Evolutionary conservation across 208 protist genomes (phyloP).

Genomic region (Wallacemonas sp.): DNA sequence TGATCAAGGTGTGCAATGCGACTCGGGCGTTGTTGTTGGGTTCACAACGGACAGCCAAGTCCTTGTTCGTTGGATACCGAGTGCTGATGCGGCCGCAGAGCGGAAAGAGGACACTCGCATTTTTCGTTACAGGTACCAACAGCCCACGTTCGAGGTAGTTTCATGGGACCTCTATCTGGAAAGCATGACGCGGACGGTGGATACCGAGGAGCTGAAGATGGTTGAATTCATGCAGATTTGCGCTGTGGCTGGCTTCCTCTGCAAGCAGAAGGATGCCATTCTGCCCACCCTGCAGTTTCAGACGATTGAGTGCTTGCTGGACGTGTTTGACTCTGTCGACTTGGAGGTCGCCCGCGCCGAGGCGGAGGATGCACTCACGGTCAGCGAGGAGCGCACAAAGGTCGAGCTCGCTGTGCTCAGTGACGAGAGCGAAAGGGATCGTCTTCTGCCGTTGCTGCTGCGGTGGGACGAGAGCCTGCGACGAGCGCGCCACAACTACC

Average conservation of each 20-base stretch:
- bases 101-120: constrained; percentile 31
- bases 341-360: constrained; percentile 23
- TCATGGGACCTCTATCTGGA: constrained; percentile 52
- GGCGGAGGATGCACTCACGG: constrained; percentile 23
- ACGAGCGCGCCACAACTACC: constrained; percentile 28
- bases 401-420: neutral
- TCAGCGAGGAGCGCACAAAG: constrained; percentile 17
- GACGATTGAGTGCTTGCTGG: constrained; percentile 65
- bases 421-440: constrained; percentile 10
- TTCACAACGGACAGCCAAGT: constrained; percentile 56
- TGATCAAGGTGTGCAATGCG: constrained; percentile 61
- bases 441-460: constrained; percentile 25
- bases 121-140: constrained; percentile 70
- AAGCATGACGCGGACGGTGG: constrained; percentile 43
- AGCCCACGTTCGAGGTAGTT: constrained; percentile 69
- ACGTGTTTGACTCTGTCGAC: constrained; percentile 67
- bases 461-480: constrained; percentile 33
- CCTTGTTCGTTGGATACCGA: constrained; percentile 70
- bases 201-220: constrained; percentile 45
- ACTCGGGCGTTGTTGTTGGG: constrained; percentile 75
- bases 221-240: constrained; percentile 74
- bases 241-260: constrained; percentile 65
- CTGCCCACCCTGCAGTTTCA: constrained; percentile 77
- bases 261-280: constrained; percentile 70
- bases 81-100: constrained; percentile 36